These are phyloP conservation scores for Macadamia tetraphylla DNA, from an alignment of 164 flowering plant genomes.

Conservation along the genomic window DNA sequence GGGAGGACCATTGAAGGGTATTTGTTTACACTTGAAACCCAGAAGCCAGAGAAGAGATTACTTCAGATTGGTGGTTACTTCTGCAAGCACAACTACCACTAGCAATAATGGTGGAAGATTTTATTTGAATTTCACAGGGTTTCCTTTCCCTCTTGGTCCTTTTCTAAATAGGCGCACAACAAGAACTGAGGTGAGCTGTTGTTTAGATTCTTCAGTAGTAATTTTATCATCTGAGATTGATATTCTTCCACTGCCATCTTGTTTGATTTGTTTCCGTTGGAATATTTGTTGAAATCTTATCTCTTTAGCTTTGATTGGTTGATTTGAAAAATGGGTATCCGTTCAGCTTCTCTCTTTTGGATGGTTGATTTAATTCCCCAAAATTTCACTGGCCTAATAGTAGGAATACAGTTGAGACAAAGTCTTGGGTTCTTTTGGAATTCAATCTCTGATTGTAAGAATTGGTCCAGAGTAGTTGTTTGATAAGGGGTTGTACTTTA, in stretches of 20 bases:
- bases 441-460: no score
- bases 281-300: no score
- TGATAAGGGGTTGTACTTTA: no score
- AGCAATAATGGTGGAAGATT: constrained; percentile 45
- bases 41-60: constrained; percentile 26
- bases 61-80: constrained; percentile 45
- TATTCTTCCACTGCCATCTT: background rate
- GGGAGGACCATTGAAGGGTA: constrained; percentile 40
- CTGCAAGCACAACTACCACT: constrained; percentile 25
- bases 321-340: background rate
- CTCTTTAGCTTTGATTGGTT: background rate
- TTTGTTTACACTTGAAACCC: constrained; percentile 28
- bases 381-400: no score
- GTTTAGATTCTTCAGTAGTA: background rate
- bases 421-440: no score
- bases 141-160: constrained; percentile 97
- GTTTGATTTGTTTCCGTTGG: no score
- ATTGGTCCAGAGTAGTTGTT: no score
- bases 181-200: constrained; percentile 67
- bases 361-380: no score
- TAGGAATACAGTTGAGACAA: no score
- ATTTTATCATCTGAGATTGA: background rate
- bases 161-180: constrained; percentile 83
- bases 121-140: constrained; percentile 87
- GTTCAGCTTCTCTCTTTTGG: background rate